A percentile compares a stretch with the other conserved stretches of the same genome.
These are phyloP conservation scores for Heritiera fomes DNA, from an alignment of 345 rosid species.

Conservation along the genomic window DNA sequence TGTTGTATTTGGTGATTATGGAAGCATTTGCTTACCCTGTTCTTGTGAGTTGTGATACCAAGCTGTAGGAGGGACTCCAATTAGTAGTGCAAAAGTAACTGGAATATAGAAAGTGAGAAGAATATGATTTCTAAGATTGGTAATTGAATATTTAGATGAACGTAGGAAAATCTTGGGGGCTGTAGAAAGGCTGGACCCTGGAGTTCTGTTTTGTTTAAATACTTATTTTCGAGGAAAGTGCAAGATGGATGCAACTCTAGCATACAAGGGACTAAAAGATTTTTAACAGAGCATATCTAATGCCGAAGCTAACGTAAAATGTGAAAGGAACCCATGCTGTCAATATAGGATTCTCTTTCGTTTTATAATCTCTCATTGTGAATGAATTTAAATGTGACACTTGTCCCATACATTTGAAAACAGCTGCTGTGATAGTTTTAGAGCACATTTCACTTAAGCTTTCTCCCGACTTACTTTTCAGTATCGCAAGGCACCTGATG, in stretches of 20 bases:
- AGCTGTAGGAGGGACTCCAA: background rate
- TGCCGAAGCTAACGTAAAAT: background rate
- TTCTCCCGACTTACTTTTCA: slow-evolving; percentile 31
- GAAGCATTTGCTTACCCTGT: background rate
- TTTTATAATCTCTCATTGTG: background rate
- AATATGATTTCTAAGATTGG: background rate
- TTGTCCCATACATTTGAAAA: background rate
- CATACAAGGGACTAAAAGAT: background rate
- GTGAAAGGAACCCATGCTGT: background rate
- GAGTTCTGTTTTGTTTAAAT: background rate
- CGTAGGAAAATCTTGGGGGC: background rate
- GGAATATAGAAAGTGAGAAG: slow-evolving; percentile 15
- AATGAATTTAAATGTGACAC: background rate
- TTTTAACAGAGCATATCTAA: background rate
- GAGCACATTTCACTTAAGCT: background rate
- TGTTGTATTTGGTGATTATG: background rate
- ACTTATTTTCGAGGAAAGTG: background rate
- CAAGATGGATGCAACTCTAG: background rate
- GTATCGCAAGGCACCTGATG: slow-evolving; percentile 95
- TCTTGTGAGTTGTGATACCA: background rate
- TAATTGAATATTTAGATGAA: background rate
- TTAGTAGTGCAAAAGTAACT: background rate
- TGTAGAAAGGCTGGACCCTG: background rate
- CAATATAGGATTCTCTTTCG: background rate
- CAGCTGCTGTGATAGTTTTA: background rate